phyloP scores from a whole-genome alignment of 805 yeast species.

The Dipodascus geniculatus region DNA sequence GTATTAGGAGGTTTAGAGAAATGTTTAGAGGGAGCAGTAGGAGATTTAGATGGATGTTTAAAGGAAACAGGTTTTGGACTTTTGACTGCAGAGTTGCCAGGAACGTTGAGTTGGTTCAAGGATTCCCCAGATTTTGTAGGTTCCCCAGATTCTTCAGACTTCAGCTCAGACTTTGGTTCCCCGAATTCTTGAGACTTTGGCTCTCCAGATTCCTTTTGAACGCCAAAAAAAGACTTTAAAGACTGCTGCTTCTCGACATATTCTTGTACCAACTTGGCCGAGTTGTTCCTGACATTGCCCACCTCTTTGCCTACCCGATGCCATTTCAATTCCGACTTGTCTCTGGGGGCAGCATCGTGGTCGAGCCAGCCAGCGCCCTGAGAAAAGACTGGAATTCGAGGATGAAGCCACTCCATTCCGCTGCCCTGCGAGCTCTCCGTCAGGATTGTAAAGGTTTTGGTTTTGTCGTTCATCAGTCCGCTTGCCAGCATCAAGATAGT shows the following conservation, averaged over 20 bases:
- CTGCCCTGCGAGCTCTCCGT: conserved; percentile 64
- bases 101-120: too few species aligned
- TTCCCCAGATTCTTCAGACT: too few species aligned
- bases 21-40: too few species aligned
- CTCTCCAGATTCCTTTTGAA: neutral
- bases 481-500: conserved; percentile 51
- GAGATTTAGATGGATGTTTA: too few species aligned
- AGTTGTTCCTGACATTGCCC: neutral
- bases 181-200: too few species aligned
- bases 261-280: neutral
- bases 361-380: neutral
- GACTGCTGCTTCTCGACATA: neutral
- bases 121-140: too few species aligned
- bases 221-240: neutral
- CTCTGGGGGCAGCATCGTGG: too few species aligned
- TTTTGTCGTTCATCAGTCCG: conserved; percentile 57
- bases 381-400: conserved; percentile 60
- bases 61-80: too few species aligned
- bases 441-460: conserved; percentile 77
- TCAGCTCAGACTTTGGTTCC: too few species aligned
- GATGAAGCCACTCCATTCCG: conserved; percentile 56
- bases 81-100: too few species aligned
- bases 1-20: too few species aligned
- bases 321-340: neutral
- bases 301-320: neutral